Conservation (phyloP, 1,284 basidiomycete genomes). For the Apiotrichum gamsii region DNA sequence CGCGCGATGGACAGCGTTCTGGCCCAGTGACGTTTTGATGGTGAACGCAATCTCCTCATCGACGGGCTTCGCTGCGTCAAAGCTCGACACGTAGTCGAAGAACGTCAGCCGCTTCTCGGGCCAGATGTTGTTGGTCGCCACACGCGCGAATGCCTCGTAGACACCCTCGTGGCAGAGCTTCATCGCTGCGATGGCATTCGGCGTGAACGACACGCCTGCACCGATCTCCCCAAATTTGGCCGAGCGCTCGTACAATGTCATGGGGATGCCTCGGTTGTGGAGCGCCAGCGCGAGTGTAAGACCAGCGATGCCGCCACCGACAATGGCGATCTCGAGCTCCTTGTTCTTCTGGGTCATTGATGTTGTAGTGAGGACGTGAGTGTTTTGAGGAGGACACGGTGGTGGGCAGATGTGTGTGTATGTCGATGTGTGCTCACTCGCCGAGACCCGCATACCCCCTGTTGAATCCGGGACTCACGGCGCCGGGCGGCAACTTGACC, state of each 20-base stretch:
- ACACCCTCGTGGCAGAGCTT: slow-evolving; percentile 12
- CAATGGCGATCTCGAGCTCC: slow-evolving; percentile 12
- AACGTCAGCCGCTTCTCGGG: slow-evolving; percentile 7
- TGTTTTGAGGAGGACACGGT: too few species aligned
- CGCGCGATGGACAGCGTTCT: slow-evolving; percentile 20
- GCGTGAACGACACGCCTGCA: slow-evolving; percentile 17
- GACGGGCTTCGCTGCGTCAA: background rate
- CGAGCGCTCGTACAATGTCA: slow-evolving; percentile 18
- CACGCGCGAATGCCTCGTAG: slow-evolving; percentile 14
- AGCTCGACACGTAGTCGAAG: slow-evolving; percentile 15
- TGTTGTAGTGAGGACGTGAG: background rate
- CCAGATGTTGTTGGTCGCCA: slow-evolving; percentile 15
- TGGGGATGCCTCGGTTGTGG: slow-evolving; percentile 6
- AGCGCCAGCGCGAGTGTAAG: slow-evolving; percentile 15
- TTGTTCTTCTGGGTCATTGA: background rate
- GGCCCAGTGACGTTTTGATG: slow-evolving; percentile 3
- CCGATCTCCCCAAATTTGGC: slow-evolving; percentile 21
- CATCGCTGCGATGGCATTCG: slow-evolving; percentile 18
- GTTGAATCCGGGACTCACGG: too few species aligned
- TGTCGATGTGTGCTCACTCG: background rate
- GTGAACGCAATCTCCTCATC: slow-evolving; percentile 10
- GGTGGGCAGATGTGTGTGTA: background rate
- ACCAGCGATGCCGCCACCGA: slow-evolving; percentile 17
- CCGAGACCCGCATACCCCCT: too few species aligned
- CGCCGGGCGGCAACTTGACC: too few species aligned